phyloP scores from a whole-genome alignment of 148 eudicot genomes.

The Rhododendron henanense region DNA sequence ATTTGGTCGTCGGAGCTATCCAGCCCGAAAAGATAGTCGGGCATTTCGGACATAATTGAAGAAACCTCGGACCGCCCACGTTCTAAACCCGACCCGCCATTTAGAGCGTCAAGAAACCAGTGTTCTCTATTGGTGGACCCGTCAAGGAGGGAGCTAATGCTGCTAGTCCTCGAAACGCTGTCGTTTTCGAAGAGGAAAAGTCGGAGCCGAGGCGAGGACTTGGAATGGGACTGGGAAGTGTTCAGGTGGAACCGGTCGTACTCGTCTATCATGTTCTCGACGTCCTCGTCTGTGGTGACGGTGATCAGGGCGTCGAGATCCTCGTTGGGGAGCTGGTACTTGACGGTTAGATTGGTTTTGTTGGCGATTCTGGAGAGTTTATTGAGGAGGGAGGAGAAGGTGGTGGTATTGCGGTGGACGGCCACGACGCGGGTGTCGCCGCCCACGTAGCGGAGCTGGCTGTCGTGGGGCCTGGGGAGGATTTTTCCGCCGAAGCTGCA shows the following conservation, averaged over 20 bases:
- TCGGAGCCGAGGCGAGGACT: constrained; percentile 43
- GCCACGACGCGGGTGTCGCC: constrained; percentile 89
- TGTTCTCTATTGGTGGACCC: constrained; percentile 77
- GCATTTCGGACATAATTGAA: constrained; percentile 75
- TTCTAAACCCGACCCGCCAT: constrained; percentile 55
- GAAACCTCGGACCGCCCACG: constrained; percentile 82
- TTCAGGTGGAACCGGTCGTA: constrained; percentile 47
- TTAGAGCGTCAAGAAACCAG: constrained; percentile 87
- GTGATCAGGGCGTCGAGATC: constrained; percentile 89
- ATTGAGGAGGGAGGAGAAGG: constrained; percentile 39
- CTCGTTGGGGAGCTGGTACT: constrained; percentile 91
- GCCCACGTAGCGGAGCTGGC: constrained; percentile 91
- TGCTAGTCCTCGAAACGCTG: constrained; percentile 43
- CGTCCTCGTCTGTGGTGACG: constrained; percentile 71
- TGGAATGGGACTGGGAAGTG: constrained; percentile 7
- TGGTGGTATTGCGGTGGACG: constrained; percentile 41
- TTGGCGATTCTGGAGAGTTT: constrained; percentile 52
- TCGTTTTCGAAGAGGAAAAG: constrained; percentile 54
- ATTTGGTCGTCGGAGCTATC: constrained; percentile 58
- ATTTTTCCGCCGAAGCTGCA: constrained; percentile 94
- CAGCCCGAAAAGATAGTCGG: constrained; percentile 83
- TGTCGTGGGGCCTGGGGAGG: constrained; percentile 87
- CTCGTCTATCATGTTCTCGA: constrained; percentile 95
- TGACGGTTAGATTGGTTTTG: constrained; percentile 40
- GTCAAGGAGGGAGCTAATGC: constrained; percentile 64